These are phyloP conservation scores for Tetramitus jugosus DNA, from an alignment of 208 protist species.

Conservation along the genomic window DNA sequence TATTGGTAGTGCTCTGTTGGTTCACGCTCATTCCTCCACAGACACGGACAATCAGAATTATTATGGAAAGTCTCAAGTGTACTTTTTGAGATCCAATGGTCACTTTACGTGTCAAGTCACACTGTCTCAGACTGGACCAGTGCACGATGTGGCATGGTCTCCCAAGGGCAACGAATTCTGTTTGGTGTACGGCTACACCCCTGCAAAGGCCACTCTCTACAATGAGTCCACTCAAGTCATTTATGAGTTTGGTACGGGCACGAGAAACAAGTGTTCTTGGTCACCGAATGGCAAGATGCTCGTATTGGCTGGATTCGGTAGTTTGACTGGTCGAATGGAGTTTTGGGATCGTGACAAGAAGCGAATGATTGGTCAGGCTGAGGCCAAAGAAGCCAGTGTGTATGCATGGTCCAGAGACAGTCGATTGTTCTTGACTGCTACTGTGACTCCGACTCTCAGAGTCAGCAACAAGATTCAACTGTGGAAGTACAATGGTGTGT, in stretches of 20 bases:
- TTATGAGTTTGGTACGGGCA: neutral
- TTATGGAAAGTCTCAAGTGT: slow-evolving; percentile 64
- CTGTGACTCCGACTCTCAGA: neutral
- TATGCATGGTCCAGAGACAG: neutral
- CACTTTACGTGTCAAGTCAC: slow-evolving; percentile 42
- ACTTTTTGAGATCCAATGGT: slow-evolving; percentile 46
- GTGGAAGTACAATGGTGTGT: slow-evolving; percentile 21
- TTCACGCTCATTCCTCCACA: slow-evolving; percentile 42
- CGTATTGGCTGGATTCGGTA: slow-evolving; percentile 15
- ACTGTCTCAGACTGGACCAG: slow-evolving; percentile 52
- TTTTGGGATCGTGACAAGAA: slow-evolving; percentile 25
- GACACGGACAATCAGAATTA: slow-evolving; percentile 71
- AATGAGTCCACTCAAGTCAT: slow-evolving; percentile 39
- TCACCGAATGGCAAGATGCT: neutral
- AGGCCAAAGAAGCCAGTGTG: neutral
- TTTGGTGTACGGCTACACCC: slow-evolving; percentile 73
- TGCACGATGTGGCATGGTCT: slow-evolving; percentile 73
- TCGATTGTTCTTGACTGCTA: slow-evolving; percentile 19
- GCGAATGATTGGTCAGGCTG: neutral
- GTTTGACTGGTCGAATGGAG: neutral
- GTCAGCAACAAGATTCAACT: slow-evolving; percentile 17
- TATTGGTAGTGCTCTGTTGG: slow-evolving; percentile 15
- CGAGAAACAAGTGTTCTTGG: neutral
- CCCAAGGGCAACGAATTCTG: slow-evolving; percentile 62
- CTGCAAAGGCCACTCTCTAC: slow-evolving; percentile 67